phyloP scores from a whole-genome alignment of 1,284 basidiomycete genomes.

The Sphagnurus paluster region DNA sequence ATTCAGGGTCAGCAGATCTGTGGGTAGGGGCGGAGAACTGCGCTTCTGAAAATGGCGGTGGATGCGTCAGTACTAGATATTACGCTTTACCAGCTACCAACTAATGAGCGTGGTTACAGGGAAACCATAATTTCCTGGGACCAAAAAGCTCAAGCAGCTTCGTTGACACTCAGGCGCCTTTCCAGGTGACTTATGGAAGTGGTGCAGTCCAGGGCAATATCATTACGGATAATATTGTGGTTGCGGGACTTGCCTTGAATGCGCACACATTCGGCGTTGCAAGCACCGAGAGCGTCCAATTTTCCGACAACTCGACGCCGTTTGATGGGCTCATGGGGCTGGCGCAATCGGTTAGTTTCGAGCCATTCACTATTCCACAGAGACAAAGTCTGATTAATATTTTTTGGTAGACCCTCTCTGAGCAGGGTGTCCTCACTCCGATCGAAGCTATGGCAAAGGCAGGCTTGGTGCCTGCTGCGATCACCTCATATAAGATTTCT shows the following conservation, averaged over 20 bases:
- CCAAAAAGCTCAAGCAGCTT: slow-evolving; percentile 66
- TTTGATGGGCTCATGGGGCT: slow-evolving; percentile 89
- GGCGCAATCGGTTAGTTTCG: slow-evolving; percentile 60
- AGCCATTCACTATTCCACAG: background rate
- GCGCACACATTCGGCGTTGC: slow-evolving; percentile 77
- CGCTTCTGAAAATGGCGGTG: slow-evolving; percentile 41
- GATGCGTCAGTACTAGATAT: slow-evolving; percentile 44
- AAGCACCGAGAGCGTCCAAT: slow-evolving; percentile 61
- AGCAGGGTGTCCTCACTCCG: slow-evolving; percentile 68
- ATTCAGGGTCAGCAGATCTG: slow-evolving; percentile 84
- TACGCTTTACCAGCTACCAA: slow-evolving; percentile 15
- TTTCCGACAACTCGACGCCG: slow-evolving; percentile 49
- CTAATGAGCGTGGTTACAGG: slow-evolving; percentile 30
- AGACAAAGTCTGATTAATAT: background rate
- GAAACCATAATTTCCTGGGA: slow-evolving; percentile 73
- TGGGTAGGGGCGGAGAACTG: slow-evolving; percentile 74
- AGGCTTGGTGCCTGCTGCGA: slow-evolving; percentile 64
- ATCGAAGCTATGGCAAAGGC: slow-evolving; percentile 69
- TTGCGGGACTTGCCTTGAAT: slow-evolving; percentile 66
- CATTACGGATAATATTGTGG: slow-evolving; percentile 63
- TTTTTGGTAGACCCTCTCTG: slow-evolving; percentile 62
- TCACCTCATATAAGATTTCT: slow-evolving; percentile 82
- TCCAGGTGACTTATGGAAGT: slow-evolving; percentile 77
- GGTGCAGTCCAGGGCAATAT: slow-evolving; percentile 71
- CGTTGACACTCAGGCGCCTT: slow-evolving; percentile 50